A percentile compares a stretch with the other conserved stretches of the same genome.
Evolutionary conservation across 2,329 filamentous ascomycete genomes (phyloP).

Genomic region (Fusarium scirpi): DNA sequence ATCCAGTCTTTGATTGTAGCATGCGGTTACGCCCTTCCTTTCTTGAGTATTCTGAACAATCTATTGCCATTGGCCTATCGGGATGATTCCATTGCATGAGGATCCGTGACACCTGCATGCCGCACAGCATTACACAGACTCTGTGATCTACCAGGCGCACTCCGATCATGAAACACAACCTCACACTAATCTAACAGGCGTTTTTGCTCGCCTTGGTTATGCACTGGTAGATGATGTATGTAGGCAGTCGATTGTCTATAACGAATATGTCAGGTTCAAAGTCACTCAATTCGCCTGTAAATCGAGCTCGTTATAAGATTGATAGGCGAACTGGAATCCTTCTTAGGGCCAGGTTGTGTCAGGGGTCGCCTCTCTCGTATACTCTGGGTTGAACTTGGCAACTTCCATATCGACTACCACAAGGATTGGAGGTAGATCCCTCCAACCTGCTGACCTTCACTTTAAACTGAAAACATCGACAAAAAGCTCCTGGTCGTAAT

Average conservation of each 20-base stretch:
- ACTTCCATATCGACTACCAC: background rate
- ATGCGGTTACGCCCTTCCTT: background rate
- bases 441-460: background rate
- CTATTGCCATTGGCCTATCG: conserved; percentile 9
- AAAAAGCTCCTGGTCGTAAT: background rate
- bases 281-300: background rate
- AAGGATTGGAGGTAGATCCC: background rate
- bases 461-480: background rate
- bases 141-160: conserved; percentile 6
- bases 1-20: background rate
- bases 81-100: conserved; percentile 12
- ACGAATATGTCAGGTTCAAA: background rate
- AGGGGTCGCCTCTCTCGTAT: background rate
- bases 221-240: background rate
- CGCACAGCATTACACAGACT: conserved; percentile 8
- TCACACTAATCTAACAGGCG: background rate
- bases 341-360: background rate
- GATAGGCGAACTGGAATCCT: background rate
- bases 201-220: background rate
- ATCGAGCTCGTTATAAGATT: background rate
- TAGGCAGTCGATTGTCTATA: background rate
- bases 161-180: conserved; percentile 18
- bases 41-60: background rate
- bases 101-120: background rate
- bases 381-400: background rate